These are phyloP conservation scores for Astathelohania contejeani DNA, from an alignment of 371 early-diverging fungal genomes.

Conservation along the genomic window DNA sequence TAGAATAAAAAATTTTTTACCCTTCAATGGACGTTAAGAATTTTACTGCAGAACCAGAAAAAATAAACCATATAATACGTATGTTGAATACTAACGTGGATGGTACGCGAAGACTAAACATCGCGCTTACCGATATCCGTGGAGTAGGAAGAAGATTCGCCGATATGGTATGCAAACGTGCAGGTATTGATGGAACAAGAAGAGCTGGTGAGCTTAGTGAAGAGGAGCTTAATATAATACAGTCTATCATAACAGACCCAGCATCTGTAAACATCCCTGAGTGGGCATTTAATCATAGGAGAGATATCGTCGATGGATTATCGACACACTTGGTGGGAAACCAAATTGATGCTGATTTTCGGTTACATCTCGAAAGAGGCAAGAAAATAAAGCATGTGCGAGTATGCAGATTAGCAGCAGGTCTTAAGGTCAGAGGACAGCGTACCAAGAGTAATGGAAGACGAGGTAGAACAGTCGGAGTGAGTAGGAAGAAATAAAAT, in stretches of 20 bases:
- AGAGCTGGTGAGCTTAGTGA: slow-evolving; percentile 84
- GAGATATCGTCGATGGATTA: slow-evolving; percentile 78
- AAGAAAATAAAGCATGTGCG: slow-evolving; percentile 51
- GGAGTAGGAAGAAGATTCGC: slow-evolving; percentile 94
- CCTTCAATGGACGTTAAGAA: too few species aligned
- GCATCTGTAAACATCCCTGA: slow-evolving; percentile 81
- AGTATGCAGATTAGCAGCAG: slow-evolving; percentile 52
- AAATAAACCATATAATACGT: slow-evolving; percentile 97
- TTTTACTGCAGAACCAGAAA: too few species aligned
- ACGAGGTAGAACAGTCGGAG: slow-evolving; percentile 81
- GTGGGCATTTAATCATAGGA: slow-evolving; percentile 93
- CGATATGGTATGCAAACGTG: slow-evolving; percentile 88
- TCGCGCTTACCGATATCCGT: slow-evolving; percentile 84
- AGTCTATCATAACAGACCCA: slow-evolving; percentile 73
- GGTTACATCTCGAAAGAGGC: slow-evolving; percentile 50
- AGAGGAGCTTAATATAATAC: slow-evolving; percentile 73
- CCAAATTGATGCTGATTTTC: slow-evolving; percentile 57
- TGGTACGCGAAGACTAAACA: slow-evolving; percentile 78
- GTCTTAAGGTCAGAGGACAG: slow-evolving; percentile 74
- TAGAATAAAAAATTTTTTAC: too few species aligned
- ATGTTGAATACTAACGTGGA: slow-evolving; percentile 97
- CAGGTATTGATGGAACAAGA: slow-evolving; percentile 79
- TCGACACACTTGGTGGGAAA: slow-evolving; percentile 78
- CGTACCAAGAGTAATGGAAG: slow-evolving; percentile 94
- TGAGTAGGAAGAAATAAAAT: slow-evolving; percentile 81